Conservation (phyloP, 257 asterid genomes). For the Ligustrum vulgare region DNA sequence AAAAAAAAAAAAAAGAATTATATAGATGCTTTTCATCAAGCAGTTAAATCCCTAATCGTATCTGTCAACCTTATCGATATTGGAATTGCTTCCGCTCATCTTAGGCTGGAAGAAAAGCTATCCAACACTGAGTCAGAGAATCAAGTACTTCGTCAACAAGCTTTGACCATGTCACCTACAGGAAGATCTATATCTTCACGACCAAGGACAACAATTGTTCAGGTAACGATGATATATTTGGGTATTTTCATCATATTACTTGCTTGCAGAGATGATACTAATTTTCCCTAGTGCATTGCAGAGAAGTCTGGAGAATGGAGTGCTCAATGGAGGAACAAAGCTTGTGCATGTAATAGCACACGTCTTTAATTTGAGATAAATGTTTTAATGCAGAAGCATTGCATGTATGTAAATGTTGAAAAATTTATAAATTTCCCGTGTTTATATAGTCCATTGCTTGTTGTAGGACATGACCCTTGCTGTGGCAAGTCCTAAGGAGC, state of each 20-base stretch:
- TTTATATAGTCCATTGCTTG: constrained; percentile 30
- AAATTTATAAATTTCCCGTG: constrained; percentile 9
- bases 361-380: background rate
- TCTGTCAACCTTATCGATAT: no score
- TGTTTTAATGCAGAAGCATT: background rate
- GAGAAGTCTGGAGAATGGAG: constrained; percentile 84
- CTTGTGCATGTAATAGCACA: constrained; percentile 45
- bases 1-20: background rate
- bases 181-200: constrained; percentile 76
- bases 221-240: constrained; percentile 43
- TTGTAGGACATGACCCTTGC: constrained; percentile 57
- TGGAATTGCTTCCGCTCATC: background rate
- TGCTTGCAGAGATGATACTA: constrained; percentile 26
- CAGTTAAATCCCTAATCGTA: no score
- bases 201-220: constrained; percentile 68
- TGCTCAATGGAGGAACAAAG: constrained; percentile 63
- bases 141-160: constrained; percentile 98
- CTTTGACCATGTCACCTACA: constrained; percentile 92
- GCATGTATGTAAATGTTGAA: background rate
- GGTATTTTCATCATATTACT: constrained; percentile 17
- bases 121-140: constrained; percentile 91
- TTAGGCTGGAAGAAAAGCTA: constrained; percentile 94
- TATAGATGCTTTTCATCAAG: background rate
- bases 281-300: constrained; percentile 42
- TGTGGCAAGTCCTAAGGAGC: constrained; percentile 67